Evolutionary conservation across 139 green algal species (phyloP), one percentile per base, ranked within the genome.

Genomic region (Zygnema circumcarinatum): DNA sequence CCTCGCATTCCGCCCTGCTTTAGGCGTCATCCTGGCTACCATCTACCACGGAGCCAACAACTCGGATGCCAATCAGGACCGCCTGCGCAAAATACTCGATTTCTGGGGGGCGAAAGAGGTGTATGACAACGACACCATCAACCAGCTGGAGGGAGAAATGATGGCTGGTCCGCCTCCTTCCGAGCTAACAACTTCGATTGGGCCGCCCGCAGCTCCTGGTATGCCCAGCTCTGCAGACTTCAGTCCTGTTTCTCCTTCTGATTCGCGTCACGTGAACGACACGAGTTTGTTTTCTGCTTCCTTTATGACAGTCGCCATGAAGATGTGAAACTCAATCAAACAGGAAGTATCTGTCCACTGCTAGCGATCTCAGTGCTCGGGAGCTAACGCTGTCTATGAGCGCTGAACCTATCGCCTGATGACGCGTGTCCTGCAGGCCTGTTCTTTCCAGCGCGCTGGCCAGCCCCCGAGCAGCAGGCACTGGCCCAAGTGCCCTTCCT

Each of bases 91-190:
- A 52, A 90, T 90, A 31, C 76, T 90, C 11, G 33, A 81, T 2
- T 90, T 90, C 79, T 90, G 85, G 85, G 85, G 36, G 2, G 32
- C 32, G 32, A 90, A 87, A 68, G 85, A 81, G 38, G 76, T 90
- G 35, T 90, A 67, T 79, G 76, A 88, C 38, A 16, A 38, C 35
- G 76, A 79, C 22, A 38, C n/a, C n/a, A 90, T 90, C n/a, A 53
- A 42, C 32, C 67, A 36, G 3, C 69, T 88, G 31, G 81, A 88
- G 62, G 32, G 36, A 16, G 79, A 86, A 35, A 86, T 86, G 79
- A 38, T 83, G 62, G 67, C 79, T 2, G 79, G 79, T 38, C 62
- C 36, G 31, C 79, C 79, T 38, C 31, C 76, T 16, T 62, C 47
- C 7, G 47, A 62, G 16, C 69, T 41, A 25, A 11, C 7, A 3